Evolutionary conservation across 2,329 filamentous ascomycete genomes (phyloP), one percentile per base, ranked within the genome.

Genomic region (Fusarium napiforme): DNA sequence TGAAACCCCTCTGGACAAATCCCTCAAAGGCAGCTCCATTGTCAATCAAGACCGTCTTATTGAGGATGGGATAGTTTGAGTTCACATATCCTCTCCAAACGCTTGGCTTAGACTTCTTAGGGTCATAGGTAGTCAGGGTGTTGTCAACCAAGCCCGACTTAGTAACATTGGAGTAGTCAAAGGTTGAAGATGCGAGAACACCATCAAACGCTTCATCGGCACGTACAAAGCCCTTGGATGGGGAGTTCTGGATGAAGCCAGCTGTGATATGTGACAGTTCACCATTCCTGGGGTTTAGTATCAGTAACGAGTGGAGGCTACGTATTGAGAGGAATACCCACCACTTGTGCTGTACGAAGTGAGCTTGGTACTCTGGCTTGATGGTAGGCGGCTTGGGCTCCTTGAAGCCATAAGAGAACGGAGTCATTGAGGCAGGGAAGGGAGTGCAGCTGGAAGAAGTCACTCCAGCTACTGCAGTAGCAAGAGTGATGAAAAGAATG

Each of bases 261-360:
- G 77, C 67, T 9, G 78, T 80, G 50, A 84, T 81, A 66, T 84
- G 82, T 7, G 82, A 84, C 4, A 84, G 8, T n/a, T 82, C 79
- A 8, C 77, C 52, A 50, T 83, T 79, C 82, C 82, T 43, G 7
- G 8, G n/a, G 15, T 6, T 42, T 4, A 1, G 23, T 9, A 9
- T 42, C 40, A 42, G 40, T 23, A 15, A 23, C 14, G 14, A 23
- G 14, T 5, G 21, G n/a, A 42, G 15, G 21, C n/a, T 43, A 23
- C 40, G 6, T 43, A 9, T 16, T 16, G 5, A 16, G 5, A 43
- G 9, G 18, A 9, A 19, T 19, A 19, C 40, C 9, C 8, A 43
- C 40, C 82, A 83, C 67, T 84, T 83, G 53, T 83, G 82, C 55
- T 84, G 82, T 15, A 83, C 67, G 49, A 83, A 83, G 28, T 72